Evolutionary conservation across 2,329 filamentous ascomycete species (phyloP).

Genomic region (Ophiostoma pallidulum): DNA sequence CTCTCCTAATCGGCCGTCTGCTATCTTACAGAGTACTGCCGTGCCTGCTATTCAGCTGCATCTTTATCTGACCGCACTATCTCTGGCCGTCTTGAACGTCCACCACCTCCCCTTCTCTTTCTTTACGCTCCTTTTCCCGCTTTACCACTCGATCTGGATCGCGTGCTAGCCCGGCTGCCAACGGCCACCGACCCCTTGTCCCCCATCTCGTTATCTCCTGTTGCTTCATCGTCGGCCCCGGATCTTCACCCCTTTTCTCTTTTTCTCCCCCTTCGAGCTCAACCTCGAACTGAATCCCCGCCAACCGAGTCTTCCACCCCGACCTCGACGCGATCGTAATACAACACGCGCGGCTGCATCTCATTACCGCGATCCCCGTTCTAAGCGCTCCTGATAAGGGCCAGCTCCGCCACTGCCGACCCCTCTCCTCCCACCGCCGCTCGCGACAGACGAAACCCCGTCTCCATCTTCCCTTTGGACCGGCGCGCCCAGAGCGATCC

Average conservation of each 20-base stretch:
- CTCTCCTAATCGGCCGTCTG: neutral
- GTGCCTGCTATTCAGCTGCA: neutral
- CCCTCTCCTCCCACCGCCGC: neutral
- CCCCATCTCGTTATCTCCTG: neutral
- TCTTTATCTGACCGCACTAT: conserved; percentile 8
- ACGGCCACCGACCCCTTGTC: neutral
- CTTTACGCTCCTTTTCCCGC: neutral
- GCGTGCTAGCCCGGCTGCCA: neutral
- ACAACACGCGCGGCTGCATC: too few species aligned
- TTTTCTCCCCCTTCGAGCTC: neutral
- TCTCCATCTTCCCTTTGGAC: too few species aligned
- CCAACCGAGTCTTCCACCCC: neutral
- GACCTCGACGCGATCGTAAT: too few species aligned
- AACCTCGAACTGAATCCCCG: neutral
- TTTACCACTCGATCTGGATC: conserved; percentile 1
- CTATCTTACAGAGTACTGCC: too few species aligned
- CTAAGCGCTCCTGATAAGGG: neutral
- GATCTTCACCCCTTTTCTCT: neutral
- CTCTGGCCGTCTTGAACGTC: conserved; percentile 1
- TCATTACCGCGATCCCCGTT: too few species aligned
- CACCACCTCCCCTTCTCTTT: neutral
- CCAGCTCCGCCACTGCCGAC: neutral
- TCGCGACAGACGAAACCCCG: too few species aligned
- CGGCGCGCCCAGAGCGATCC: too few species aligned
- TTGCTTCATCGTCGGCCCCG: too few species aligned